phyloP scores from a whole-genome alignment of 345 rosid species.

The Ceriops zippeliana region DNA sequence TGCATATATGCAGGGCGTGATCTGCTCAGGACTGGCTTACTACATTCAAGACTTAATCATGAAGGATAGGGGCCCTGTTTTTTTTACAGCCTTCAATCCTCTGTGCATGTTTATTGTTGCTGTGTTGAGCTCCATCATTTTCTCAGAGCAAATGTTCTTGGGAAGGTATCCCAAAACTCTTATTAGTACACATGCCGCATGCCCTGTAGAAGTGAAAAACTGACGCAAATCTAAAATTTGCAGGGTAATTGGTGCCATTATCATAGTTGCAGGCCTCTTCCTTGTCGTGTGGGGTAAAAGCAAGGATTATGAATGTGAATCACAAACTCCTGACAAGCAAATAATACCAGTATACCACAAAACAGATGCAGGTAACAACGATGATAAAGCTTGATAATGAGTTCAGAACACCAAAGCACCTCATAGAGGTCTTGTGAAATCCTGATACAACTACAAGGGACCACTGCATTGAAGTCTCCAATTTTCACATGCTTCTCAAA shows the following conservation, averaged over 20 bases:
- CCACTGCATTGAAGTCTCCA: neutral
- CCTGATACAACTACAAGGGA: neutral
- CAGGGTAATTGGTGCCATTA: conserved; percentile 75
- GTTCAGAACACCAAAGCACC: conserved; percentile 21
- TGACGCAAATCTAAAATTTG: conserved; percentile 8
- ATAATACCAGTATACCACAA: conserved; percentile 25
- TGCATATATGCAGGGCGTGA: conserved; percentile 56
- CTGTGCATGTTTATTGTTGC: conserved; percentile 82
- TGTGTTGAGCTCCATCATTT: conserved; percentile 60
- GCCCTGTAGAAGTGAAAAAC: neutral
- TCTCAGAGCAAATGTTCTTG: conserved; percentile 69
- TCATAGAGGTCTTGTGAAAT: neutral
- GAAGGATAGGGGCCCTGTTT: conserved; percentile 87
- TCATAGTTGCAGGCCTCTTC: conserved; percentile 73
- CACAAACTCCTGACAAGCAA: conserved; percentile 16
- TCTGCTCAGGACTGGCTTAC: conserved; percentile 74
- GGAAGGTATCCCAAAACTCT: conserved; percentile 60
- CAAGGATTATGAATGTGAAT: conserved; percentile 46
- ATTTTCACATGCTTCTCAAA: neutral
- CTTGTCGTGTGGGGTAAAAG: conserved; percentile 85
- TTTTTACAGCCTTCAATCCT: conserved; percentile 80
- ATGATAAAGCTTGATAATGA: conserved; percentile 28
- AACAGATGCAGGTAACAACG: conserved; percentile 12
- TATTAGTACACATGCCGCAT: neutral
- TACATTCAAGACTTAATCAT: conserved; percentile 72